A percentile compares a stretch with the other conserved stretches of the same genome.
Conservation (phyloP, 306 rosid genomes). For the Argentina anserina region DNA sequence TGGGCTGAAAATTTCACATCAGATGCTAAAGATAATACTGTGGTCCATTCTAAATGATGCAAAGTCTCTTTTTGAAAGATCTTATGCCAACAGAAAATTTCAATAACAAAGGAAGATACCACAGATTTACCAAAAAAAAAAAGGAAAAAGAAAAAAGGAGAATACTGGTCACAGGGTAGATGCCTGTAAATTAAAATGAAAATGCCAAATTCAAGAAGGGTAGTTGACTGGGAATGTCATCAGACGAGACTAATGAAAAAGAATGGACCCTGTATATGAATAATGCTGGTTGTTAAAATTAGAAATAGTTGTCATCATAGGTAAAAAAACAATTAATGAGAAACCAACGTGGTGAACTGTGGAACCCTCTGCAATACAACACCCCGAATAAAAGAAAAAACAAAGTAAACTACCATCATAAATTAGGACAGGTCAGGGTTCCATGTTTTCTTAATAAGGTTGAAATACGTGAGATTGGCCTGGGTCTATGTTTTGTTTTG, state of each 20-base stretch:
- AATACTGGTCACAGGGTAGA: background rate
- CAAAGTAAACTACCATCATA: background rate
- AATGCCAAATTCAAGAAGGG: background rate
- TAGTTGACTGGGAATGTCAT: background rate
- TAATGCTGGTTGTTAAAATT: background rate
- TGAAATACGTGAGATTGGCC: background rate
- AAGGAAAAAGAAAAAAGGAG: background rate
- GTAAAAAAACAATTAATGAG: background rate
- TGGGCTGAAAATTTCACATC: background rate
- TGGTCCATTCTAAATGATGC: background rate
- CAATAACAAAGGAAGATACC: background rate
- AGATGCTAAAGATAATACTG: background rate
- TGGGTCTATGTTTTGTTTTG: background rate
- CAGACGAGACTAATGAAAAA: background rate
- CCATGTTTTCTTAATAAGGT: background rate
- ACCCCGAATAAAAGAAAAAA: background rate
- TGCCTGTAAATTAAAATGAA: background rate
- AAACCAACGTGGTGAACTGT: background rate
- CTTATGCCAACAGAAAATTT: background rate
- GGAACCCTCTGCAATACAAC: background rate
- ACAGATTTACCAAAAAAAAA: background rate
- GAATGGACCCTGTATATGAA: background rate
- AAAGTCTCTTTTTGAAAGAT: background rate
- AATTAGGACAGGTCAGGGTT: background rate
- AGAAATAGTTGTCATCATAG: background rate